Base-by-base conservation (phyloP, 2,329 filamentous ascomycete genomes). In the Waltergamsia citrina region DNA sequence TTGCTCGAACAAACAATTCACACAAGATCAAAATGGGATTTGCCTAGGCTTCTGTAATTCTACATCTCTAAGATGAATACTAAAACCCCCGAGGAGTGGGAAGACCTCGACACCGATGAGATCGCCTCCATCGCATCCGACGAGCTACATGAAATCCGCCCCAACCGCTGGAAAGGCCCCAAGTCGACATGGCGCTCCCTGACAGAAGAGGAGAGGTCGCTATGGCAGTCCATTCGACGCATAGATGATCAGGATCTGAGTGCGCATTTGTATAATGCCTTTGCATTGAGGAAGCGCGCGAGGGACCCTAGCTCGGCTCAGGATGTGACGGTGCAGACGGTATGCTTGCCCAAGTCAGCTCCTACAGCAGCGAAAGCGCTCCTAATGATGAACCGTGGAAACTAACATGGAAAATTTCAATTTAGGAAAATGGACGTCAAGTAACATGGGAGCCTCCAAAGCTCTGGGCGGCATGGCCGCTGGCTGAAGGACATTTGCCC, bases 401-500 rank as follows among this genome's bases (percentile, higher is more conserved):
- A n/a, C 26, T 28, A 16, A 28, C 26, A 16, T 8, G n/a, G 16
- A 33, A n/a, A 6, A 15, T 22, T n/a, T 6, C 28, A n/a, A n/a
- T n/a, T n/a, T n/a, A 57, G 56, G 48, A 47, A 14, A 43, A 49
- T 28, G 49, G 50, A 5, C 42, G 49, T 22, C 41, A 57, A 6
- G 43, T 36, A 3, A 43, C 57, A 29, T 78, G 73, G 67, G 54
- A 53, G 5, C 71, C 71, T 3, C 65, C 72, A 1, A 74, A 70
- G 38, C 43, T 51, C 5, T 95, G 90, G 88, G 85, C 84, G 14
- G 83, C 87, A 1, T 95, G 90, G 90, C 90, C 90, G 5, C 54
- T 93, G 48, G 66, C 67, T 15, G 63, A 71, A 5, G 58, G 64
- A 7, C 59, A 69, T 18, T 76, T 92, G 7, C 84, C 83, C 2